Conservation (phyloP, 1,139 yeast species). For the Schwanniomyces etchellsii region DNA sequence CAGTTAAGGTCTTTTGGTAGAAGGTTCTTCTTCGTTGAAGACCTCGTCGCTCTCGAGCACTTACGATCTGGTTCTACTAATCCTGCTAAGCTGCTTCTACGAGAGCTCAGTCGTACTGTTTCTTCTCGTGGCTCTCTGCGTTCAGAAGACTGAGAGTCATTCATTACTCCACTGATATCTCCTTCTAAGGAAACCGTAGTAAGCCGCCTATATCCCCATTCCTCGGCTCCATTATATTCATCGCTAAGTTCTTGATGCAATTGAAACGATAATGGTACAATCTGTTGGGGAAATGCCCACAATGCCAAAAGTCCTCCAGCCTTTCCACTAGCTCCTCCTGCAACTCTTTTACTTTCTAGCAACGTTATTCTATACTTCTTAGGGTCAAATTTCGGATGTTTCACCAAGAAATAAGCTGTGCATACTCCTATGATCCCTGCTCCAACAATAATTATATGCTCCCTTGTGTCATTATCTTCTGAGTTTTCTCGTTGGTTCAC, state of each 20-base stretch:
- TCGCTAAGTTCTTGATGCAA: constrained; percentile 81
- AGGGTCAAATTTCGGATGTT: constrained; percentile 75
- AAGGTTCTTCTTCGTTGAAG: constrained; percentile 13
- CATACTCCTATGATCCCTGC: constrained; percentile 97
- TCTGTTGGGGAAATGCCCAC: constrained; percentile 96
- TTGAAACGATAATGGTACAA: constrained; percentile 82
- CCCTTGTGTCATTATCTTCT: constrained; percentile 37
- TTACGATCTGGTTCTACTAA: constrained; percentile 11
- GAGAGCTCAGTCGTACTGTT: constrained; percentile 11
- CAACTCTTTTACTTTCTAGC: constrained; percentile 87
- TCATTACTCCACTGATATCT: constrained; percentile 44
- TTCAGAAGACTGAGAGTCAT: constrained; percentile 14
- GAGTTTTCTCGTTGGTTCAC: not conserved
- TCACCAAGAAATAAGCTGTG: constrained; percentile 82
- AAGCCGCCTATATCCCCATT: constrained; percentile 91
- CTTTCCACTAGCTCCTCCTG: constrained; percentile 96
- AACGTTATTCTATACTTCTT: constrained; percentile 74
- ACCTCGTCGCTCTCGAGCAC: constrained; percentile 14
- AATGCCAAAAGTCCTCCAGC: constrained; percentile 94
- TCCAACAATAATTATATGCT: constrained; percentile 73
- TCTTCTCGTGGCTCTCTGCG: constrained; percentile 10
- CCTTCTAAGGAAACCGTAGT: constrained; percentile 88
- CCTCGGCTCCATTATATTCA: constrained; percentile 69
- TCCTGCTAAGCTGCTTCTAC: not conserved
- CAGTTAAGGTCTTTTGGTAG: constrained; percentile 78